Percentiles rank a stretch among this genome's conserved stretches.
phyloP scores from a whole-genome alignment of 73 alveolate genomes.

The Paramecium tetraurelia region DNA sequence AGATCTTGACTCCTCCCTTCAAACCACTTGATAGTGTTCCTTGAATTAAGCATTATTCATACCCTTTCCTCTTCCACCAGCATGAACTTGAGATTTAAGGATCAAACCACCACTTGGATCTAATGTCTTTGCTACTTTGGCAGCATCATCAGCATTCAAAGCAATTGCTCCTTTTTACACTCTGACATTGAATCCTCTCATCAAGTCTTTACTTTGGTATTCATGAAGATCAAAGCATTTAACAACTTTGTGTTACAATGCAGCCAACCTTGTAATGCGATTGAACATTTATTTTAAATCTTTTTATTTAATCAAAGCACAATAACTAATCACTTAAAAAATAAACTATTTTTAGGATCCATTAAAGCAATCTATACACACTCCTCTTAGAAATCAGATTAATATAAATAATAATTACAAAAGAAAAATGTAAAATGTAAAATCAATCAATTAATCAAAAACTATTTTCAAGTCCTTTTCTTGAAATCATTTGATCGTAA shows the following conservation, averaged over 20 bases:
- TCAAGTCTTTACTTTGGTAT: constrained; percentile 71
- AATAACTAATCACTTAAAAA: neutral
- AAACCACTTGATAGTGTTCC: constrained; percentile 72
- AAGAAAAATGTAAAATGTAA: neutral
- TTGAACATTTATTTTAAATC: constrained; percentile 13
- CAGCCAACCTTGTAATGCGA: constrained; percentile 39
- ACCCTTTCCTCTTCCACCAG: constrained; percentile 86
- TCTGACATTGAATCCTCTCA: constrained; percentile 72
- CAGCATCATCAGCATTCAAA: constrained; percentile 68
- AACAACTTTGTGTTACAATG: constrained; percentile 50
- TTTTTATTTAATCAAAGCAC: neutral
- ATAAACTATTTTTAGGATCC: neutral
- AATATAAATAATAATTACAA: neutral
- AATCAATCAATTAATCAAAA: neutral
- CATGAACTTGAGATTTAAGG: constrained; percentile 72
- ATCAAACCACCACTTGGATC: constrained; percentile 67
- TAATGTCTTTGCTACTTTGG: constrained; percentile 52
- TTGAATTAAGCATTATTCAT: neutral
- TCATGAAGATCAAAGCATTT: constrained; percentile 75
- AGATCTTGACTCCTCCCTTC: constrained; percentile 84
- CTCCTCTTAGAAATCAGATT: neutral
- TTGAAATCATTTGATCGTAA: neutral
- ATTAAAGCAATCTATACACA: neutral
- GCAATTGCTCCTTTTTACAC: constrained; percentile 79
- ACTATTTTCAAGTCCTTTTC: neutral